These are phyloP conservation scores for Rosa persica DNA, from an alignment of 306 rosid genomes.

Conservation along the genomic window DNA sequence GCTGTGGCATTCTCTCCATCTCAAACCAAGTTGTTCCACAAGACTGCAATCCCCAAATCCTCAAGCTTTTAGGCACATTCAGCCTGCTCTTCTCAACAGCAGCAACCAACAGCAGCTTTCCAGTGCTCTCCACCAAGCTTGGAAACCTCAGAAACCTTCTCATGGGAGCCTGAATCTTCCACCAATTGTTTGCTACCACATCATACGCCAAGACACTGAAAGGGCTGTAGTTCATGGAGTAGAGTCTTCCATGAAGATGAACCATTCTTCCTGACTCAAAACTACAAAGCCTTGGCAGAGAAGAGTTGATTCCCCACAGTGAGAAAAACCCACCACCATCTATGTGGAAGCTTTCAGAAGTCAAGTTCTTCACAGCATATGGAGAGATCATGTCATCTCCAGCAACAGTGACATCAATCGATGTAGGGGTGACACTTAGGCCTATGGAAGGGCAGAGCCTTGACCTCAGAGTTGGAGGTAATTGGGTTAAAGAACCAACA, in stretches of 20 bases:
- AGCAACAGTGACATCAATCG: conserved; percentile 68
- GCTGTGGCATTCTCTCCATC: conserved; percentile 93
- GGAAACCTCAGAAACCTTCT: conserved; percentile 77
- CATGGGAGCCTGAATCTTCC: conserved; percentile 94
- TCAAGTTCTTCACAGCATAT: conserved; percentile 78
- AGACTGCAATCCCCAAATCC: conserved; percentile 75
- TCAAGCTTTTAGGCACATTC: conserved; percentile 77
- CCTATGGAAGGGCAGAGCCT: conserved; percentile 92
- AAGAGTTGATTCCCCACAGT: conserved; percentile 71
- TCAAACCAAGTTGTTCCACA: conserved; percentile 91
- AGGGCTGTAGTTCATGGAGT: conserved; percentile 91
- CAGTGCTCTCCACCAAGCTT: conserved; percentile 58
- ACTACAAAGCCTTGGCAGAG: conserved; percentile 76
- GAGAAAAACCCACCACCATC: conserved; percentile 84
- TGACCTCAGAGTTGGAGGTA: conserved; percentile 70
- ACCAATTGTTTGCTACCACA: conserved; percentile 54
- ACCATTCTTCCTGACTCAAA: conserved; percentile 83
- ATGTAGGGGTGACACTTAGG: conserved; percentile 52
- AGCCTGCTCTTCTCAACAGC: conserved; percentile 92
- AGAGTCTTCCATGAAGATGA: conserved; percentile 57
- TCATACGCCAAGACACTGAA: conserved; percentile 72
- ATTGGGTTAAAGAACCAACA: conserved; percentile 58
- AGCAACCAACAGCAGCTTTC: conserved; percentile 63
- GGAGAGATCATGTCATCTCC: conserved; percentile 98
- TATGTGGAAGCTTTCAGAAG: conserved; percentile 80